Conservation (phyloP, 441 rosid species). For the Euphorbia corollata region DNA sequence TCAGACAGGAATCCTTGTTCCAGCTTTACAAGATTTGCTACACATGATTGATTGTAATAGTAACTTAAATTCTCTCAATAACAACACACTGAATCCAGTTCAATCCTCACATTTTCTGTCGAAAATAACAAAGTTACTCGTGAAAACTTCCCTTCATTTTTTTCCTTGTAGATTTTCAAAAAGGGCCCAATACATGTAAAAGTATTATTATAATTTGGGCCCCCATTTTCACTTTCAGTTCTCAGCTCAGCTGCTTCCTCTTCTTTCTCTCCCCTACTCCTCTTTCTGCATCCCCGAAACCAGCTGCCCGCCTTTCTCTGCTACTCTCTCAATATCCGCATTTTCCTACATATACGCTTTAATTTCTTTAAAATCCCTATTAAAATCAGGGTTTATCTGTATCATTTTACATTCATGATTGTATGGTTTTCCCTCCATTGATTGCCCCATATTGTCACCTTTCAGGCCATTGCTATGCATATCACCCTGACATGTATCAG, state of each 20-base stretch:
- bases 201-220: too few species aligned
- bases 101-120: too few species aligned
- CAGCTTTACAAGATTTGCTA: too few species aligned
- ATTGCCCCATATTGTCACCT: slow-evolving; percentile 6
- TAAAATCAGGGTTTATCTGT: background rate
- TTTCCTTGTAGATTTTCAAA: too few species aligned
- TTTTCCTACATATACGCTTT: background rate
- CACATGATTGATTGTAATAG: too few species aligned
- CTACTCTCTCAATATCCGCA: background rate
- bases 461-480: slow-evolving; percentile 44
- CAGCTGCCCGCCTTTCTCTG: background rate
- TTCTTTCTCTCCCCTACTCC: background rate
- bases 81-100: too few species aligned
- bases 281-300: slow-evolving; percentile 13
- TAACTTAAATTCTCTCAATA: too few species aligned
- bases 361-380: background rate
- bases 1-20: too few species aligned
- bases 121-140: too few species aligned
- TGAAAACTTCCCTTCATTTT: too few species aligned
- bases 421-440: background rate
- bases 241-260: background rate
- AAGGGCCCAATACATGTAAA: too few species aligned
- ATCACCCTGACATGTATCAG: slow-evolving; percentile 67
- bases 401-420: background rate
- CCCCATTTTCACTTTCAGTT: background rate